Evolutionary conservation across 2,329 filamentous ascomycete species (phyloP), one percentile per base, ranked within the genome.

Genomic region (Aspergillus sp.): DNA sequence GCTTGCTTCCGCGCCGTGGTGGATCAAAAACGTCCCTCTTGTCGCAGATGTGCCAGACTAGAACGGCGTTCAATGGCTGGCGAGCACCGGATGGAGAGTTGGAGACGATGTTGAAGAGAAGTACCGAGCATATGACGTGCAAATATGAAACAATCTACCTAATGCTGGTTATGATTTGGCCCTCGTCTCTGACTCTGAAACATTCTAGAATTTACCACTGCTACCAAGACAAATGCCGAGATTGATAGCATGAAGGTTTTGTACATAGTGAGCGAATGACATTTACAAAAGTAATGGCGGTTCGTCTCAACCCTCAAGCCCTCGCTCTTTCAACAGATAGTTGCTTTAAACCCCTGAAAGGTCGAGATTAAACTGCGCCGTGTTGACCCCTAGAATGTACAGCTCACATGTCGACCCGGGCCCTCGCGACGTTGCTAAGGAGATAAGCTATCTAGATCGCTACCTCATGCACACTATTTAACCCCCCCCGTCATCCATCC

Each of bases 1-100:
- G 14, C 49, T 52, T 39, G 43, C 48, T 33, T 57, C 55, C 11
- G 52, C 55, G 2, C 55, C 52, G 14, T 52, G 55, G 55, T 57
- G 55, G 55, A 11, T 31, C 11, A 31, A 31, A 31, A 31, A 4
- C 4, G 41, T 52, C 41, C 55, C 52, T 12, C 24, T 52, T 0
- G 49, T 43, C 14, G 21, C 35, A 19, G 45, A 48, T 2, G 55
- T 57, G 41, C 27, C 27, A 6, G 41, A 57, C 48, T 7, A 31
- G 52, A 14, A n/a, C 35, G 6, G 52, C 48, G 15, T 40, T 57
- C 12, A 35, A 7, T 8, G 48, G 47, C 17, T 57, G 55, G 55
- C 23, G 23, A 24, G 23, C 43, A 57, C 19, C 31, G 50, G 40
- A 41, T 57, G 48, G 48, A 41, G 31, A 47, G 33, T 33, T 57